Evolutionary conservation across 1,139 yeast genomes (phyloP), one percentile per base, ranked within the genome.

Genomic region (Tardiomyces depauwii): DNA sequence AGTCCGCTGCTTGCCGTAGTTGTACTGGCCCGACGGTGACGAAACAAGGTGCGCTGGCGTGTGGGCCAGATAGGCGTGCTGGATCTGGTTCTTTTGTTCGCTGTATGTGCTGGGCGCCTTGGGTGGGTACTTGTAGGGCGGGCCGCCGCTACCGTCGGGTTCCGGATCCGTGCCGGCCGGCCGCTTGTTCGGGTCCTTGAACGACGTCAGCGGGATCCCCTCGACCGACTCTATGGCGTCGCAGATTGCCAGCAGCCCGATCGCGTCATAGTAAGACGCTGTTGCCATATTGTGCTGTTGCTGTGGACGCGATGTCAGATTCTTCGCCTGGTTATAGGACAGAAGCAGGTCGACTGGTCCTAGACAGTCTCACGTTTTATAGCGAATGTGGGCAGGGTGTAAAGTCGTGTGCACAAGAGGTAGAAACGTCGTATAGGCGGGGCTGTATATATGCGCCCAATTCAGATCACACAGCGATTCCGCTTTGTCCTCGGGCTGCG

Each of bases 161-260:
- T 30, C 36, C 10, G 36, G 36, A 11, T 30, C 36, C 3, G 36
- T 30, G 16, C 36, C 36, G 5, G 36, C 36, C n/a, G 36, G 36
- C 5, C 36, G 5, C 10, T 30, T 30, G 16, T 30, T 30, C 10
- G 36, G 36, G 16, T 36, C 19, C 39, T 36, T n/a, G 39, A 45
- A 47, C 39, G 52, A 39, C 9, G 53, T 43, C 48, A 60, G 52
- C 13, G 63, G 60, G 38, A 62, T 56, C 33, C 65, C 67, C 44
- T 66, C 70, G 30, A 58, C 61, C 30, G 66, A 51, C 46, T 67
- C 71, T 33, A 67, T 62, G 43, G 69, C 66, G 53, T 66, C 70
- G 51, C 68, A 64, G 44, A 64, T 62, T 45, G 70, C 69, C 46
- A 67, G 57, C 45, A 65, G 55, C 32, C 70, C 71, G 33, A 66